Evolutionary conservation across 192 early-diverging fungal species (phyloP), one percentile per base, ranked within the genome.

Genomic region (Backusella liffmaniae): DNA sequence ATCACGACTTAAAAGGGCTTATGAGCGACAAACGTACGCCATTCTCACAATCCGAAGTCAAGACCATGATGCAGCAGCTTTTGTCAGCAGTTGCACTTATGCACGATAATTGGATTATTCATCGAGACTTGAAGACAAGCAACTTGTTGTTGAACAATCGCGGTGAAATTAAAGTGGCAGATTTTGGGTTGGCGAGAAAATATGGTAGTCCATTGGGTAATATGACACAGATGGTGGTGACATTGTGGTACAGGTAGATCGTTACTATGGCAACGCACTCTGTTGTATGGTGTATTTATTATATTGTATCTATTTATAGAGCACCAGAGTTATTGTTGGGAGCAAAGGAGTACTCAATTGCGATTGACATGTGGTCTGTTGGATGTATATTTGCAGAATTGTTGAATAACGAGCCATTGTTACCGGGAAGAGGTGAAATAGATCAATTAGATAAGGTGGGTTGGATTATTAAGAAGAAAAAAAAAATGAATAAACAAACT

Each of bases 301-400:
- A 62, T 70, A 26, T 30, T 67, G 32, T 32, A 3, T 32, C 32
- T 37, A 41, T 18, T 41, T 41, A 44, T 79, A 90, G 89, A 84
- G 86, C 91, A 4, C 91, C 91, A 16, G 91, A 92, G 30, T 49
- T 92, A 3, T 75, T 92, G 21, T 67, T 92, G 18, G 91, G 91
- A 10, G 78, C 83, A 23, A 87, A 87, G 23, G 81, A 88, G 62
- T 92, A 92, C 79, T 83, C 86, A 8, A 89, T 86, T 4, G 92
- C 92, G 0, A 86, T 94, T 35, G 95, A 96, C 73, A 94, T 96
- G 82, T 96, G 95, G 94, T 92, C 92, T 12, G 89, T 97, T 34
- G 98, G 98, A 4, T 99, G 98, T 78, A 99, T 99, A 32, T 97
- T 99, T 89, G 98, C 89, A 18, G 98, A 99, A 80, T 79, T 99